phyloP scores from a whole-genome alignment of 2,329 filamentous ascomycete species.

The Dendrostoma leiphaemia region DNA sequence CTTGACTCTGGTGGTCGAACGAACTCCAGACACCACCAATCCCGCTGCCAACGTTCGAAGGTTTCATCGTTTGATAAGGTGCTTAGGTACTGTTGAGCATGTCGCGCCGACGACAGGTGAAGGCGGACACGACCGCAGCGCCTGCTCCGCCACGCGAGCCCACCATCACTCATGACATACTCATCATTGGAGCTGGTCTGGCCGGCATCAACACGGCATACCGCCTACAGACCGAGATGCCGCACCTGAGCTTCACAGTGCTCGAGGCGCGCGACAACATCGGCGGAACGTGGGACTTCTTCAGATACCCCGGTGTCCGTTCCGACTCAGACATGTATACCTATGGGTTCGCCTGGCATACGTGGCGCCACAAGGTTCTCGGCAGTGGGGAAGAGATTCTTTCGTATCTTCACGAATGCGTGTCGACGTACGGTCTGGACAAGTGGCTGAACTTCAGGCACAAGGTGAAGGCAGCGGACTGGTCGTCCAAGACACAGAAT shows the following conservation, averaged over 20 bases:
- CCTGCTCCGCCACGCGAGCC: neutral
- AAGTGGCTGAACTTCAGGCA: constrained; percentile 52
- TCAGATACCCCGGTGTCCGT: constrained; percentile 70
- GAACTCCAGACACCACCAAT: too few relatives aligned
- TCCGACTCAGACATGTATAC: constrained; percentile 62
- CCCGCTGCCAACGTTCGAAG: too few relatives aligned
- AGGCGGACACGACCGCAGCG: neutral
- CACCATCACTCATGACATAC: constrained; percentile 42
- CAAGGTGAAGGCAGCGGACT: constrained; percentile 47
- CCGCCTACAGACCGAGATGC: constrained; percentile 58
- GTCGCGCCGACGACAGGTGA: neutral
- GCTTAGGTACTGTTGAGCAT: too few relatives aligned
- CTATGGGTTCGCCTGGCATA: constrained; percentile 67
- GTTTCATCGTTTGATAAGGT: too few relatives aligned
- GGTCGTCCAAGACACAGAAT: constrained; percentile 49
- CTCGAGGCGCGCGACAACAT: constrained; percentile 65
- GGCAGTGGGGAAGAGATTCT: constrained; percentile 51
- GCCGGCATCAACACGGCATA: constrained; percentile 75
- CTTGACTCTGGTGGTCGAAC: too few relatives aligned
- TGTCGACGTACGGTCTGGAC: constrained; percentile 49
- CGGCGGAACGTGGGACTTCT: constrained; percentile 78
- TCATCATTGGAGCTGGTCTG: constrained; percentile 72
- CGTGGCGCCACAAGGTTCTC: constrained; percentile 57
- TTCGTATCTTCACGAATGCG: constrained; percentile 52
- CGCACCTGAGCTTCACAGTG: constrained; percentile 59